Base-by-base conservation (phyloP, 495 filamentous ascomycete genomes). In the Clohesyomyces aquaticus region DNA sequence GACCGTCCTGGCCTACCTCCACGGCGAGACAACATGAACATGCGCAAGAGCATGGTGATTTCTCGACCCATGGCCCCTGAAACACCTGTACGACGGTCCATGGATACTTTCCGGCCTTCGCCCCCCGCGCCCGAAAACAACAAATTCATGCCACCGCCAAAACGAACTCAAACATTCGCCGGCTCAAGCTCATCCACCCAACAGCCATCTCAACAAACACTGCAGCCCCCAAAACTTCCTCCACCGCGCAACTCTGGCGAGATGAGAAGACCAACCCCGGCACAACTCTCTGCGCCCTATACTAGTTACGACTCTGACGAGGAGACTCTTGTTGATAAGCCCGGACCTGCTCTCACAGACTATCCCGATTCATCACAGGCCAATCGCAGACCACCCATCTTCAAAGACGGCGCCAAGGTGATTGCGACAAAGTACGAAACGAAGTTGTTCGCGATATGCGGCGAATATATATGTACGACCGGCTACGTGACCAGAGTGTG, bases 391-490 rank as follows among this genome's bases (percentile, higher is more conserved):
- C 89, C 89, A 43, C 95, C 94, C 0, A 79, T 82, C 60, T 84
- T 88, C 63, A 87, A 83, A 71, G 79, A 85, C 23, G 88, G 90
- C 0, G 83, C 82, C 1, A 80, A 77, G 19, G 87, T 93, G 63
- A 96, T 98, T 53, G 73, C 78, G n/a, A 93, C 90, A 0, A 88
- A 88, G 62, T 85, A 91, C 69, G 93, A 98, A 65, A 90, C 90
- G 8, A 85, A 89, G 18, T 77, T 92, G 29, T 85, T 96, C 72
- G 93, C 91, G 61, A 87, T 94, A 38, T 96, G 89, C 72, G 95
- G 93, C 12, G 86, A 91, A 63, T 88, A 89, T 59, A 88, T 92
- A 14, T 96, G 91, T 73, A 93, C 93, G 1, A 88, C 86, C 11
- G 93, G 92, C 10, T 86, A 88, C 60, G 77, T 90, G 48, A 96